These are phyloP conservation scores for Niveomyces coronatus DNA, from an alignment of 2,329 filamentous ascomycete species.

Conservation along the genomic window DNA sequence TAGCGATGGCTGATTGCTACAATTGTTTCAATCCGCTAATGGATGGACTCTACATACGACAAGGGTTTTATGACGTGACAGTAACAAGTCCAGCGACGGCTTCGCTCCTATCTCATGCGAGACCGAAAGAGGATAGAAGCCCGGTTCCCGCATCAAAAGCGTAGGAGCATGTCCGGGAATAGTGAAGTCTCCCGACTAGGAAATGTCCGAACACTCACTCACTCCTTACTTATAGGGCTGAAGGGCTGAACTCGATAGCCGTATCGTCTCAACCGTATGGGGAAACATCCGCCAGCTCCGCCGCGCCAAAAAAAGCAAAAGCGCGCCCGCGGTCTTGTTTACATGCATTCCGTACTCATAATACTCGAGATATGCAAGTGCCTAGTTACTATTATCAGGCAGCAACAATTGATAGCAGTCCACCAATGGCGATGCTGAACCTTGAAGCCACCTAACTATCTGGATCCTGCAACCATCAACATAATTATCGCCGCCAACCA, in stretches of 20 bases:
- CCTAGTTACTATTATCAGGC: not conserved
- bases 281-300: not conserved
- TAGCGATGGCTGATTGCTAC: no score
- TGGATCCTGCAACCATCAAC: no score
- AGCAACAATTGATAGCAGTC: no score
- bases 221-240: no score
- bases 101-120: not conserved
- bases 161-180: not conserved
- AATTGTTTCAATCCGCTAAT: no score
- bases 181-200: not conserved
- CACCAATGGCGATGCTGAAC: not conserved
- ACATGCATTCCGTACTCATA: not conserved
- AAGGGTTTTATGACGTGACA: no score
- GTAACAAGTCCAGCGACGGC: no score
- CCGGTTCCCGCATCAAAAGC: not conserved
- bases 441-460: no score
- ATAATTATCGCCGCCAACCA: no score
- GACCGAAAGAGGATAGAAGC: not conserved
- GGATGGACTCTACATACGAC: no score
- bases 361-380: not conserved
- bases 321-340: not conserved
- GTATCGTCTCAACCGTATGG: not conserved
- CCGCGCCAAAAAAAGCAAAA: not conserved
- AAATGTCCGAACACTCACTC: not conserved
- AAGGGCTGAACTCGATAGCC: not conserved